phyloP scores from a whole-genome alignment of 2,329 filamentous ascomycete genomes.

The Cytospora mali region DNA sequence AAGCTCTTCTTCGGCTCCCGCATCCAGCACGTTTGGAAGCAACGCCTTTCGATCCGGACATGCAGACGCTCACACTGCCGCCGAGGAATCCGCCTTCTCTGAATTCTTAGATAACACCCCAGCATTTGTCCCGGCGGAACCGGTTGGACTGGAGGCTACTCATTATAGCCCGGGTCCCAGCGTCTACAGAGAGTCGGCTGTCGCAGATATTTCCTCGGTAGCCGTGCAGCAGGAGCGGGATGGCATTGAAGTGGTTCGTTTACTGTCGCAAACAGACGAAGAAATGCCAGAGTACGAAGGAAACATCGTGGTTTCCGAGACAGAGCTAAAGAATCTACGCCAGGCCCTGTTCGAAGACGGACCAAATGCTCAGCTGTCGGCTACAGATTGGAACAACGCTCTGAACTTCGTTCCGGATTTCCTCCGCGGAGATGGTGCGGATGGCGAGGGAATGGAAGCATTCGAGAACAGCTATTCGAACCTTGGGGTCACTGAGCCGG shows the following conservation, averaged over 20 bases:
- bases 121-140: slow-evolving; percentile 30
- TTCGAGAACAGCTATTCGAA: slow-evolving; percentile 35
- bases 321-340: slow-evolving; percentile 40
- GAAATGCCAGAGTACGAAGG: slow-evolving; percentile 29
- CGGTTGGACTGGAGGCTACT: slow-evolving; percentile 25
- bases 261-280: slow-evolving; percentile 38
- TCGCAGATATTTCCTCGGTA: slow-evolving; percentile 31
- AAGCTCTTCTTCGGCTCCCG: slow-evolving; percentile 30
- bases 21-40: slow-evolving; percentile 21
- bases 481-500: slow-evolving; percentile 44
- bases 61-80: slow-evolving; percentile 34
- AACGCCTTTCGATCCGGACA: slow-evolving; percentile 36
- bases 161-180: not conserved
- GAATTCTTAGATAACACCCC: slow-evolving; percentile 39
- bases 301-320: slow-evolving; percentile 33
- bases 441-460: slow-evolving; percentile 25
- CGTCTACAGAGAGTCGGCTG: not conserved
- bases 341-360: slow-evolving; percentile 42
- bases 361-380: slow-evolving; percentile 22
- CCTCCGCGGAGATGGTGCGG: slow-evolving; percentile 33
- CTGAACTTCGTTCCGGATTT: slow-evolving; percentile 56
- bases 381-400: slow-evolving; percentile 46
- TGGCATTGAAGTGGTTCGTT: slow-evolving; percentile 43
- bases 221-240: slow-evolving; percentile 41
- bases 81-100: slow-evolving; percentile 41